These are phyloP conservation scores for Cryphonectria parasitica DNA, from an alignment of 2,329 filamentous ascomycete genomes.

Conservation along the genomic window DNA sequence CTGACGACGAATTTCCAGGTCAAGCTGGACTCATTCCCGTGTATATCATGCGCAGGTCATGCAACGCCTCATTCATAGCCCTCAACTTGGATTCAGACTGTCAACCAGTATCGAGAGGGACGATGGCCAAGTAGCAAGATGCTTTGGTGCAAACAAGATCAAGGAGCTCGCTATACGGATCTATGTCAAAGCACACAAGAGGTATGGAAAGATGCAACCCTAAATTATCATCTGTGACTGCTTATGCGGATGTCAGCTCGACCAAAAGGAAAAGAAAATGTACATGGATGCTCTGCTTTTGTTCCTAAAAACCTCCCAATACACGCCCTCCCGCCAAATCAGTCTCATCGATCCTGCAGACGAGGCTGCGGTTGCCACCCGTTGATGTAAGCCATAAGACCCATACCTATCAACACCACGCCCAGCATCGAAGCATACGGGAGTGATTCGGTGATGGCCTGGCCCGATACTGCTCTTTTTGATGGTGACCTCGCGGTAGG, in stretches of 20 bases:
- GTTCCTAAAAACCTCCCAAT: neutral
- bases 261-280: slow-evolving; percentile 7
- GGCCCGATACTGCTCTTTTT: slow-evolving; percentile 45
- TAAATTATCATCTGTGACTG: slow-evolving; percentile 12
- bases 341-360: slow-evolving; percentile 38
- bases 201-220: neutral
- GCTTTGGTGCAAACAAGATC: neutral
- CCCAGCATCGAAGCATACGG: slow-evolving; percentile 84
- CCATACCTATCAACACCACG: slow-evolving; percentile 79
- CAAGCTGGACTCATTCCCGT: neutral
- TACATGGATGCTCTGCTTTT: slow-evolving; percentile 13
- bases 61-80: neutral
- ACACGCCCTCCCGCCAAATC: neutral
- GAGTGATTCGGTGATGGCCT: slow-evolving; percentile 58
- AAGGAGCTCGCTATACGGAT: neutral
- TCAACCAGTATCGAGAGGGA: neutral
- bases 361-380: slow-evolving; percentile 67
- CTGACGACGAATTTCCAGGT: neutral
- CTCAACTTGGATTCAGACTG: neutral
- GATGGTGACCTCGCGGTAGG: slow-evolving; percentile 46
- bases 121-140: neutral
- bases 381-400: slow-evolving; percentile 85
- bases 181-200: neutral
- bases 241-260: slow-evolving; percentile 10
- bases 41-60: neutral